phyloP scores from a whole-genome alignment of 2,329 filamentous ascomycete genomes.

The Colletotrichum agaves region DNA sequence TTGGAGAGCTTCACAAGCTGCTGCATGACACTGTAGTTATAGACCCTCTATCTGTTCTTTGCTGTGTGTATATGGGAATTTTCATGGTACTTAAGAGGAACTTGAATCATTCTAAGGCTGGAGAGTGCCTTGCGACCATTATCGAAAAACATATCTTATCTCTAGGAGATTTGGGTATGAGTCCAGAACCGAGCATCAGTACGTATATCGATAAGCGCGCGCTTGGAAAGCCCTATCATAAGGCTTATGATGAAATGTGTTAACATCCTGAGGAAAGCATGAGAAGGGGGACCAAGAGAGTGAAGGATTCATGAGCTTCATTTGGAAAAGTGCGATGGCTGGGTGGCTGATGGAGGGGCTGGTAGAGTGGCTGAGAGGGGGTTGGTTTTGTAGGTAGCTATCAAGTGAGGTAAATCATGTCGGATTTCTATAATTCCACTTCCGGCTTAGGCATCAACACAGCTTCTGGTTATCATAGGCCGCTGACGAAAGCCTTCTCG shows the following conservation, averaged over 20 bases:
- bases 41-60: background rate
- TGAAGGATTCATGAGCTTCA: background rate
- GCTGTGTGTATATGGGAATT: background rate
- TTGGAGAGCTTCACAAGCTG: background rate
- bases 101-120: background rate
- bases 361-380: background rate
- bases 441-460: too few species aligned
- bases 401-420: background rate
- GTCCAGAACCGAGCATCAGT: background rate
- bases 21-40: background rate
- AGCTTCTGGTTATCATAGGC: too few species aligned
- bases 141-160: background rate
- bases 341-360: background rate
- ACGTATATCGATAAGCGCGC: background rate
- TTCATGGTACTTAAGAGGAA: background rate
- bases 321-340: background rate
- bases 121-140: background rate
- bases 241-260: background rate
- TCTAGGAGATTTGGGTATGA: background rate
- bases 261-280: background rate
- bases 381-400: background rate
- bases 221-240: background rate
- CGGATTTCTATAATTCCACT: too few species aligned
- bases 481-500: too few species aligned
- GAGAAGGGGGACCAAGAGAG: background rate